Conservation (phyloP, 202 grass and related monocot genomes). For the Brachypodium distachyon region DNA sequence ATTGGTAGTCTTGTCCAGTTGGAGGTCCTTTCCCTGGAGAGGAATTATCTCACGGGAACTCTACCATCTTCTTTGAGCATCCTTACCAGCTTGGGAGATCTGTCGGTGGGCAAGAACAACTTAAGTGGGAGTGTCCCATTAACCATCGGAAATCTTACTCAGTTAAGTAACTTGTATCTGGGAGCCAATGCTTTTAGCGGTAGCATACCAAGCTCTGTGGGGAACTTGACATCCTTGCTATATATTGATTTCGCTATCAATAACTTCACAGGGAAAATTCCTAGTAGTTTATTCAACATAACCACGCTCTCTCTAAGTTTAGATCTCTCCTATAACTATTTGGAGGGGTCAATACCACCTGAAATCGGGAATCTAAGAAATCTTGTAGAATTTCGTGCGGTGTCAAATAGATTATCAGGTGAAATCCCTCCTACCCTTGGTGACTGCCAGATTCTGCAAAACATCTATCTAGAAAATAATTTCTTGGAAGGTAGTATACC, state of each 20-base stretch:
- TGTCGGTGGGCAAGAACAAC: neutral
- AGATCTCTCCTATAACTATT: constrained; percentile 8
- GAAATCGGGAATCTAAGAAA: constrained; percentile 9
- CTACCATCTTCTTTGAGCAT: neutral
- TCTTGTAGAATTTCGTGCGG: neutral
- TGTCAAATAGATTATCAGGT: neutral
- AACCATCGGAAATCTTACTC: neutral
- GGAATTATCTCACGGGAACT: neutral
- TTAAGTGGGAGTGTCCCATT: neutral
- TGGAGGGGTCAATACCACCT: constrained; percentile 10
- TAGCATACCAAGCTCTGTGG: neutral
- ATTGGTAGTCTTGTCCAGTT: constrained; percentile 9
- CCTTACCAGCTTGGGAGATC: neutral
- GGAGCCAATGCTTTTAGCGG: neutral
- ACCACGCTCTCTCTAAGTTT: neutral
- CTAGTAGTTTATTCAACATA: neutral
- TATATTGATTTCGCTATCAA: neutral
- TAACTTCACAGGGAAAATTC: neutral
- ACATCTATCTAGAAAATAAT: constrained; percentile 10
- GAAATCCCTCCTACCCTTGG: constrained; percentile 5
- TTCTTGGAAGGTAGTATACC: neutral
- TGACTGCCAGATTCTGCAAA: constrained; percentile 1
- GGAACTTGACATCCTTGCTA: neutral
- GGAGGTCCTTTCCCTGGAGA: fast-evolving
- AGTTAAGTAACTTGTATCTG: neutral